Conservation (phyloP, 2,329 filamentous ascomycete genomes). For the Camillea tinctor region DNA sequence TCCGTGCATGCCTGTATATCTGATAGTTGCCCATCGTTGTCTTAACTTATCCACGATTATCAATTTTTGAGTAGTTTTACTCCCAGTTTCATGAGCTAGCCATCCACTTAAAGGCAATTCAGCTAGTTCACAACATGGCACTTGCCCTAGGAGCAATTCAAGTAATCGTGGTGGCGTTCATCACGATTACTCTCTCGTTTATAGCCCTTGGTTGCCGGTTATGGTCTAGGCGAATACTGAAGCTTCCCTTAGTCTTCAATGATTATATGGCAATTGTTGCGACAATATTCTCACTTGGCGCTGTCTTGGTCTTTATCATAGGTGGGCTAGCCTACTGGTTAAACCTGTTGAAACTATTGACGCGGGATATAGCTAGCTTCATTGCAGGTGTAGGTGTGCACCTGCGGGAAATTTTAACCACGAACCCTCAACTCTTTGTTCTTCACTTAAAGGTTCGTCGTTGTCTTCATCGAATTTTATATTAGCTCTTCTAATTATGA, state of each 20-base stretch:
- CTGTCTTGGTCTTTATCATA: not conserved
- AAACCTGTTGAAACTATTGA: not conserved
- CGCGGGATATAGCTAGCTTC: not conserved
- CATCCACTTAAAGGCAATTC: too few relatives aligned
- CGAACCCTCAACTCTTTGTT: not conserved
- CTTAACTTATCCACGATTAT: too few relatives aligned
- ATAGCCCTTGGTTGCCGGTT: conserved; percentile 9
- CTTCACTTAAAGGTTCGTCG: conserved; percentile 1
- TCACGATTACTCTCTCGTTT: conserved; percentile 3
- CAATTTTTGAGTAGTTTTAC: too few relatives aligned
- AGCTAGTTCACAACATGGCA: not conserved
- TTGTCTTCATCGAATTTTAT: not conserved
- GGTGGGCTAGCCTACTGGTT: not conserved
- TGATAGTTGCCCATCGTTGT: too few relatives aligned
- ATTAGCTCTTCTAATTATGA: not conserved
- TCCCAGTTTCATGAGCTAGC: too few relatives aligned
- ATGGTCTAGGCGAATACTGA: conserved; percentile 11
- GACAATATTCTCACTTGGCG: not conserved
- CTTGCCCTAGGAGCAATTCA: conserved; percentile 2
- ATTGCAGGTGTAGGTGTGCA: not conserved
- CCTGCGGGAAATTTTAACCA: not conserved
- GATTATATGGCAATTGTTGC: conserved; percentile 16
- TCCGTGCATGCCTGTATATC: too few relatives aligned
- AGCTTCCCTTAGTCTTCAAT: conserved; percentile 9
- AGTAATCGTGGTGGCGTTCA: not conserved